Evolutionary conservation across 345 rosid genomes (phyloP).

Genomic region (Eucalyptus leucophloia): DNA sequence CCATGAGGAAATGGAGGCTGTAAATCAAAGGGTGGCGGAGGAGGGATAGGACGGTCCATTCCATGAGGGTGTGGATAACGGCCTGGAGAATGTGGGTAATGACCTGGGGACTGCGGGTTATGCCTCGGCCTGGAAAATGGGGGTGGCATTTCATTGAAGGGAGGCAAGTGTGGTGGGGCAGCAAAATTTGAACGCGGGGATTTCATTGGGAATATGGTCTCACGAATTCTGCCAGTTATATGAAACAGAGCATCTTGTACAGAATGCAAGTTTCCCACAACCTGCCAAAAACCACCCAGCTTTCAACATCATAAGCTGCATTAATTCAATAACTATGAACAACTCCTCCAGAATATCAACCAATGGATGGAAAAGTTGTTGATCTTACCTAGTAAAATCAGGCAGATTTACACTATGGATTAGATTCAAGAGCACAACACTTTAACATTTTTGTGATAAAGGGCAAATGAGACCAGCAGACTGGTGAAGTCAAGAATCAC

Average conservation of each 20-base stretch:
- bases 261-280: constrained; percentile 50
- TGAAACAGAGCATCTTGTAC: constrained; percentile 78
- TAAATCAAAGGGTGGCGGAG: constrained; percentile 27
- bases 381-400: not conserved
- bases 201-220: constrained; percentile 47
- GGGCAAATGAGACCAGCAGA: not conserved
- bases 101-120: constrained; percentile 40
- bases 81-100: constrained; percentile 19
- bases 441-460: not conserved
- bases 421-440: not conserved
- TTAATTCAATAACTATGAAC: not conserved
- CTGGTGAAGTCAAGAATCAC: not conserved
- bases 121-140: constrained; percentile 63
- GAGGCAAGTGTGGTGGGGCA: constrained; percentile 43
- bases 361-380: not conserved
- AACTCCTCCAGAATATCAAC: not conserved
- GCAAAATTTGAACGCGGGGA: constrained; percentile 22
- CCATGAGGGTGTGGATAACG: constrained; percentile 24
- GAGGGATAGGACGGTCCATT: constrained; percentile 21
- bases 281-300: constrained; percentile 24
- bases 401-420: not conserved
- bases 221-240: constrained; percentile 59
- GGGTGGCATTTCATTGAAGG: constrained; percentile 58
- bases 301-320: not conserved
- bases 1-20: constrained; percentile 36